These are phyloP conservation scores for Colletotrichum sublineola DNA, from an alignment of 2,329 filamentous ascomycete genomes.

Conservation along the genomic window DNA sequence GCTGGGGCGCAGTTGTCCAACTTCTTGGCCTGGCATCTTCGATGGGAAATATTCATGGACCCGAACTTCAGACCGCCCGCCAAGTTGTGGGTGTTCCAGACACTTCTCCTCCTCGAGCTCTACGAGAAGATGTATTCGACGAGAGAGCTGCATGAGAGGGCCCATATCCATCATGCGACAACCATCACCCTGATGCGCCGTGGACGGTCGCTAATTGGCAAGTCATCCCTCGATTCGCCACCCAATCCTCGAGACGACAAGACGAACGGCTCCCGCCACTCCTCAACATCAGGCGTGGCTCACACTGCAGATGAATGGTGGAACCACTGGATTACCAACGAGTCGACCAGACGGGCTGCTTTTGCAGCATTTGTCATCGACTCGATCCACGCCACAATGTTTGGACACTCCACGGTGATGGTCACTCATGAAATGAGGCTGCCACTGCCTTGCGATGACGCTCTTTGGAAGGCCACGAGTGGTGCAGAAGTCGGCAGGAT, in stretches of 20 bases:
- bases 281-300: slow-evolving; percentile 70
- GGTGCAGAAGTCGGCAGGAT: slow-evolving; percentile 87
- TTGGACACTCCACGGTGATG: slow-evolving; percentile 97
- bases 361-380: slow-evolving; percentile 97
- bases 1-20: slow-evolving; percentile 87
- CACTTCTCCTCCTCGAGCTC: slow-evolving; percentile 86
- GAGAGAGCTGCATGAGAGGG: slow-evolving; percentile 89
- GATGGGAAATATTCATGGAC: slow-evolving; percentile 97
- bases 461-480: slow-evolving; percentile 90
- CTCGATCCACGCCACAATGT: slow-evolving; percentile 97
- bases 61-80: slow-evolving; percentile 90
- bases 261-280: slow-evolving; percentile 68
- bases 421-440: slow-evolving; percentile 95
- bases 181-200: slow-evolving; percentile 95
- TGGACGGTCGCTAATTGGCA: slow-evolving; percentile 89
- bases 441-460: slow-evolving; percentile 91
- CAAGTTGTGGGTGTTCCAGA: slow-evolving; percentile 96
- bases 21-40: slow-evolving; percentile 92
- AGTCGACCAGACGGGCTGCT: slow-evolving; percentile 88
- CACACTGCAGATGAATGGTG: slow-evolving; percentile 91
- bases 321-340: slow-evolving; percentile 95
- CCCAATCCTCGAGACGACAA: slow-evolving; percentile 77
- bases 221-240: slow-evolving; percentile 86
- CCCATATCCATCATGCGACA: slow-evolving; percentile 96
- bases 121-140: slow-evolving; percentile 99